Conservation (phyloP, 768 basidiomycete species). For the Boletus huronensis region DNA sequence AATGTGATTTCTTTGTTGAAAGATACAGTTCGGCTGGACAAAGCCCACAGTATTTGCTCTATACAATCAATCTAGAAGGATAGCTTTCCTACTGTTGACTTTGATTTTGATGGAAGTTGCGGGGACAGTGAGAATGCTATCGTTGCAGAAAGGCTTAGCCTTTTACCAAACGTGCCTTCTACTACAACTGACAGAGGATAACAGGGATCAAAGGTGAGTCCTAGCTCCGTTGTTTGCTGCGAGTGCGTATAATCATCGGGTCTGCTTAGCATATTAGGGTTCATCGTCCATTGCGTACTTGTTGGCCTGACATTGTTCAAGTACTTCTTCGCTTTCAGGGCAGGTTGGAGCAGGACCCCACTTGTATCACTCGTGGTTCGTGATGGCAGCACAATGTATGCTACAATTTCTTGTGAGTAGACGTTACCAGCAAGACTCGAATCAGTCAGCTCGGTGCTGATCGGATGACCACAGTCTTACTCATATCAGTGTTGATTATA, state of each 20-base stretch:
- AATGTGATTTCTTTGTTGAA: background rate
- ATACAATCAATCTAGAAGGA: conserved; percentile 10
- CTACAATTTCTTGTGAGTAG: conserved; percentile 8
- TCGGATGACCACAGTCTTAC: background rate
- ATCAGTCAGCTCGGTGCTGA: background rate
- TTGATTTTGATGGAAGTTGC: conserved; percentile 6
- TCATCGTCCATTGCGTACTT: conserved; percentile 12
- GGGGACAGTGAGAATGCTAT: background rate
- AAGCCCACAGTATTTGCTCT: conserved; percentile 1
- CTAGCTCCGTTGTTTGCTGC: background rate
- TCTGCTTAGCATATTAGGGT: conserved; percentile 9
- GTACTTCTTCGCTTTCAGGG: conserved; percentile 13
- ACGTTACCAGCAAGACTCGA: background rate
- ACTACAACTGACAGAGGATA: background rate
- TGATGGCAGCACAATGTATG: conserved; percentile 14
- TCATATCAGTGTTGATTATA: background rate
- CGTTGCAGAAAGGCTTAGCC: background rate
- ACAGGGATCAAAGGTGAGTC: conserved; percentile 7
- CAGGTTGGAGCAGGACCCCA: conserved; percentile 17
- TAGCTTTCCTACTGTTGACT: conserved; percentile 5
- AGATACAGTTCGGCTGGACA: background rate
- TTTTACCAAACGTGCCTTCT: conserved; percentile 14
- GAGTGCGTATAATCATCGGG: background rate
- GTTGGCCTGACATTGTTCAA: conserved; percentile 18
- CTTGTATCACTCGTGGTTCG: conserved; percentile 21